Conservation (phyloP, 2,329 filamentous ascomycete species). For the Exserohilum rostratum region DNA sequence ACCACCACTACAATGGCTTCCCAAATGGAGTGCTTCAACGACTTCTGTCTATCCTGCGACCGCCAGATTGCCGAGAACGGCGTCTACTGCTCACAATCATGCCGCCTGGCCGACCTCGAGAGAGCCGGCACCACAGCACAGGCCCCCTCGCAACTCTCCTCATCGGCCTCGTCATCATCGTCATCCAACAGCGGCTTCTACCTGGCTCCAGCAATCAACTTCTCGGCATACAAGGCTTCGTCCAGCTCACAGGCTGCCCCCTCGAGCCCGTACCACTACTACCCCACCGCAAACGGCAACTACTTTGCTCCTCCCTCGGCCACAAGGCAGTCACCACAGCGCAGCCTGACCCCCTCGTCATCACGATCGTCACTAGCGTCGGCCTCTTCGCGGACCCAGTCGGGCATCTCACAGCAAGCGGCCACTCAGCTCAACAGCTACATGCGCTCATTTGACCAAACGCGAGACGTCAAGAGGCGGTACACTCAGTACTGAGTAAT, state of each 20-base stretch:
- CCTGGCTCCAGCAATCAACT: constrained; percentile 78
- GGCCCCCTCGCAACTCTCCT: constrained; percentile 55
- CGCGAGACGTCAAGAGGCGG: constrained; percentile 63
- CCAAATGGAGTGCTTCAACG: constrained; percentile 75
- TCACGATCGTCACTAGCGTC: constrained; percentile 86
- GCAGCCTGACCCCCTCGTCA: constrained; percentile 65
- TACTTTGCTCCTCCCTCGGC: constrained; percentile 45
- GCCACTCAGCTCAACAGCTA: constrained; percentile 83
- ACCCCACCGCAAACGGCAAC: constrained; percentile 44
- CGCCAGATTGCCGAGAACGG: constrained; percentile 77
- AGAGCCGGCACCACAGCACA: constrained; percentile 57
- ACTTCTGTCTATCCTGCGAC: constrained; percentile 94
- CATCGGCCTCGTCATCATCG: constrained; percentile 59
- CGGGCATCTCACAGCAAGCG: constrained; percentile 74
- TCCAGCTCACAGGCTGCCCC: constrained; percentile 57
- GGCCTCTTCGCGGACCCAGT: constrained; percentile 60
- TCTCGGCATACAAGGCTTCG: constrained; percentile 66
- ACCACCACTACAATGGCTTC: constrained; percentile 41
- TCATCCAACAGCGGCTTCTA: constrained; percentile 65
- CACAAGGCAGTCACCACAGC: constrained; percentile 41
- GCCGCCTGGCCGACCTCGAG: constrained; percentile 86
- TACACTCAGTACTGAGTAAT: constrained; percentile 39
- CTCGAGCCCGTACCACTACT: constrained; percentile 51
- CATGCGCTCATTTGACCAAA: constrained; percentile 86
- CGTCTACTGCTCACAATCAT: constrained; percentile 91